These are phyloP conservation scores for Raffaelea albimanens DNA, from an alignment of 2,329 filamentous ascomycete species.

Conservation along the genomic window DNA sequence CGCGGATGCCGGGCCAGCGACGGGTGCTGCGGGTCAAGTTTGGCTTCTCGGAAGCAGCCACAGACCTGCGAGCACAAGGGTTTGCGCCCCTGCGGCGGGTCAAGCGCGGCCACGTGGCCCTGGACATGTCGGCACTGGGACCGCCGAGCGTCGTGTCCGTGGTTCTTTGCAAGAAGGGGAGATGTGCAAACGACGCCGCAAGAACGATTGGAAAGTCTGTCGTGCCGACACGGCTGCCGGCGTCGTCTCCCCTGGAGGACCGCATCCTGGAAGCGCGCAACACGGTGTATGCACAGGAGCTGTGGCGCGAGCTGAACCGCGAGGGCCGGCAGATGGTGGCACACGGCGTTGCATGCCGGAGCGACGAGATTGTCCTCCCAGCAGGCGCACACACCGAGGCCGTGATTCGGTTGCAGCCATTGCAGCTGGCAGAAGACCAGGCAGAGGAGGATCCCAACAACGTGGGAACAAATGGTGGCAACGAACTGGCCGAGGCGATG, in stretches of 20 bases:
- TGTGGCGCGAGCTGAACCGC: slow-evolving; percentile 81
- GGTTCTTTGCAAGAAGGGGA: neutral
- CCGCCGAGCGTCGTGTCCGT: slow-evolving; percentile 24
- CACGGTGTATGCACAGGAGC: slow-evolving; percentile 72
- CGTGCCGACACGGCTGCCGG: slow-evolving; percentile 41
- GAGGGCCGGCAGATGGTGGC: slow-evolving; percentile 68
- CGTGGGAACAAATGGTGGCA: too few relatives aligned
- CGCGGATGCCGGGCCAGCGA: slow-evolving; percentile 61
- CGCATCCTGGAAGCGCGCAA: slow-evolving; percentile 68
- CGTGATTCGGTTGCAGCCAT: slow-evolving; percentile 56
- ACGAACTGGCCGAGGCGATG: slow-evolving; percentile 53
- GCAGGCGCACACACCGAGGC: slow-evolving; percentile 46
- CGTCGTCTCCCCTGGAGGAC: slow-evolving; percentile 53
- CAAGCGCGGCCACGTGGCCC: slow-evolving; percentile 62
- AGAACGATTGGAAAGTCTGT: slow-evolving; percentile 39
- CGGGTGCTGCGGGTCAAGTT: slow-evolving; percentile 77
- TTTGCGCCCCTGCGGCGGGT: slow-evolving; percentile 69
- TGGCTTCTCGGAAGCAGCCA: slow-evolving; percentile 68
- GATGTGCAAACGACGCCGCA: neutral
- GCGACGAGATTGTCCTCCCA: slow-evolving; percentile 45
- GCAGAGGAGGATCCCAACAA: too few relatives aligned
- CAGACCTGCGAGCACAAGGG: slow-evolving; percentile 58
- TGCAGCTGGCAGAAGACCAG: slow-evolving; percentile 38
- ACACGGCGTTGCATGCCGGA: slow-evolving; percentile 58
- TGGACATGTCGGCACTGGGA: slow-evolving; percentile 54